Conservation (phyloP, 306 rosid genomes). For the Cicer bijugum region DNA sequence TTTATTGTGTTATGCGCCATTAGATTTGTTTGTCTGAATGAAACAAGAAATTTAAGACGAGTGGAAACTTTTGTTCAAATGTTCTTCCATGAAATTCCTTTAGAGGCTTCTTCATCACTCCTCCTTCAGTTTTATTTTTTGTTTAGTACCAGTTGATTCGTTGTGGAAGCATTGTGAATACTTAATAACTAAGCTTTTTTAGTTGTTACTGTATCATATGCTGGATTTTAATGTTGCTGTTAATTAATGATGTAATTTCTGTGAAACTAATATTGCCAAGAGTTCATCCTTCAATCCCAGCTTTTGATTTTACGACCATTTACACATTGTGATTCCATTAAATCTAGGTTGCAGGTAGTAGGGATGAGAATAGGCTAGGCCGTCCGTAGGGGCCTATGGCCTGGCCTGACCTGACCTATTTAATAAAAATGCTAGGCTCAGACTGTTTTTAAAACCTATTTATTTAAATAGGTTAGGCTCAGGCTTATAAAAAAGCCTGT, state of each 20-base stretch:
- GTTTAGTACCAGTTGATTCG: too few relatives aligned
- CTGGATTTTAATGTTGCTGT: constrained; percentile 17
- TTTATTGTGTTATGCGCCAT: neutral
- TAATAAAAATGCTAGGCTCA: too few relatives aligned
- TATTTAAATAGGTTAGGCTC: too few relatives aligned
- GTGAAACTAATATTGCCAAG: neutral
- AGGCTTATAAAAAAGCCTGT: too few relatives aligned
- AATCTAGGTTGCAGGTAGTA: neutral
- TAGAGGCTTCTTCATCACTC: neutral
- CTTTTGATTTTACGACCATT: constrained; percentile 23
- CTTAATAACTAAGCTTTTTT: neutral
- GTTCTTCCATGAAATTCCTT: constrained; percentile 15
- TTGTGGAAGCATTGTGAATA: neutral
- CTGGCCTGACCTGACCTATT: too few relatives aligned
- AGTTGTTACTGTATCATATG: constrained; percentile 15
- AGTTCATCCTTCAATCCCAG: constrained; percentile 2
- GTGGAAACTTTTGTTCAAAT: neutral
- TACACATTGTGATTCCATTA: constrained; percentile 11
- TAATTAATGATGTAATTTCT: constrained; percentile 10
- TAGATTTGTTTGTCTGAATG: neutral
- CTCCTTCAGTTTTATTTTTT: too few relatives aligned
- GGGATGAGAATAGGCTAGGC: too few relatives aligned
- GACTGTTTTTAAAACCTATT: too few relatives aligned
- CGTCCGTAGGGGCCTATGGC: too few relatives aligned
- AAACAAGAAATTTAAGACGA: neutral